Percentiles rank a stretch among this genome's conserved stretches.
Evolutionary conservation across 805 yeast species (phyloP).

Genomic region (Naumovozyma baii): DNA sequence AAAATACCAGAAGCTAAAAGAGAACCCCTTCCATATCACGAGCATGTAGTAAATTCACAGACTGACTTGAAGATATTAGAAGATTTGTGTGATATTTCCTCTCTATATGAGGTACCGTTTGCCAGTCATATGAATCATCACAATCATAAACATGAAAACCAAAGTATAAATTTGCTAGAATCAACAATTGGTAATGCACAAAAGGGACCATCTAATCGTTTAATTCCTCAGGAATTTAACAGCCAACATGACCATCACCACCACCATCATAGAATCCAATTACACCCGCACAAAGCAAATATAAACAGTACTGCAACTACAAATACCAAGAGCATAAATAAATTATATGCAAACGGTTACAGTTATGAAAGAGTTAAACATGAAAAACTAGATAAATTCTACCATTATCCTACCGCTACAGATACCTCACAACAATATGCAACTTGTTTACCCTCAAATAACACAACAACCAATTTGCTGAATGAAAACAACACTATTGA

Average conservation of each 20-base stretch:
- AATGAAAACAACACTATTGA: slow-evolving; percentile 23
- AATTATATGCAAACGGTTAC: not conserved
- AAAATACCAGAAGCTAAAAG: no score
- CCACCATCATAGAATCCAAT: slow-evolving; percentile 32
- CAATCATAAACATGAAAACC: slow-evolving; percentile 5
- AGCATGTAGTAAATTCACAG: slow-evolving; percentile 19
- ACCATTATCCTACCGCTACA: not conserved
- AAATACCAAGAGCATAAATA: not conserved
- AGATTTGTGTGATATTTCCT: slow-evolving; percentile 28
- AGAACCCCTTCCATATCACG: slow-evolving; percentile 9
- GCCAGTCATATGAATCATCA: slow-evolving; percentile 26
- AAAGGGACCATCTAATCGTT: not conserved
- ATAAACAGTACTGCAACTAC: not conserved
- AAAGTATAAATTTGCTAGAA: slow-evolving; percentile 9
- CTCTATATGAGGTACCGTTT: slow-evolving; percentile 28
- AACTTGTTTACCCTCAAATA: not conserved
- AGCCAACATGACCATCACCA: slow-evolving; percentile 19
- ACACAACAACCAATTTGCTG: not conserved
- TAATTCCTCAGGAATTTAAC: not conserved
- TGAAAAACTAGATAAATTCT: not conserved
- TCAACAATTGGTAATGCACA: slow-evolving; percentile 2
- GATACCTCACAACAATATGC: not conserved
- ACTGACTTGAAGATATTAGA: slow-evolving; percentile 25
- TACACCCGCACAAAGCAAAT: slow-evolving; percentile 25
- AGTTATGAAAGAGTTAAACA: slow-evolving; percentile 8